Base-by-base conservation (phyloP, 805 yeast genomes). In the Lipomyces yamadae region DNA sequence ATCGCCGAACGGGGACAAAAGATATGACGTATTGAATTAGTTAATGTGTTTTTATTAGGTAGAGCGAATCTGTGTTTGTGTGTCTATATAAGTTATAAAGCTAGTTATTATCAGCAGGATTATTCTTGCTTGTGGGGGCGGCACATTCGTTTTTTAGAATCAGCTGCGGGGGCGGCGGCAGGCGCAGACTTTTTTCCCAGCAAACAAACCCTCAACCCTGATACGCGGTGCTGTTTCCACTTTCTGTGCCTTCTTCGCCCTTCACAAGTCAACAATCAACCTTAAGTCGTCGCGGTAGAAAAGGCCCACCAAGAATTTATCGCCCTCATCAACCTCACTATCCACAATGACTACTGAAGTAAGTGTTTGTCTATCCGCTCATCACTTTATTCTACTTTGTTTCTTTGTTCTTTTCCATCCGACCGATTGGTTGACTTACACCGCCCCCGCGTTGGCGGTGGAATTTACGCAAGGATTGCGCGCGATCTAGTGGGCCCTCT, bases 321-420 rank as follows among this genome's bases (percentile, higher is more conserved):
- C 48, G n/a, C 48, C 48, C 10, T 42, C 48, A 42, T 42, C 48
- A 42, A 10, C 18, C 48, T n/a, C 24, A 1, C 48, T 42, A 42
- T 42, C 24, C 55, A 52, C 55, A 13, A 52, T 52, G 55, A 52
- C 55, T 32, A 29, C 55, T 52, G 55, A 52, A 32, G 55, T 52
- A 52, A 52, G 55, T 52, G 48, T 42, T 24, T 24, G 29, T 15
- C 24, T 24, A 24, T 24, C 24, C 24, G 24, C 24, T 32, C 34
- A 52, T 52, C n/a, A 52, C 3, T 52, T 52, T 48, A n/a, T 6
- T 52, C 55, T 32, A n/a, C 3, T 52, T 18, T 50, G 24, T 24
- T 24, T 24, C 1, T 1, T 24, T 24, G 24, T 52, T 52, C 15
- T n/a, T 52, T 52, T 24, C 55, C 7, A 7, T 4, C 32, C 55